These are phyloP conservation scores for Limnanthes douglasii DNA, from an alignment of 345 rosid species.

Conservation along the genomic window DNA sequence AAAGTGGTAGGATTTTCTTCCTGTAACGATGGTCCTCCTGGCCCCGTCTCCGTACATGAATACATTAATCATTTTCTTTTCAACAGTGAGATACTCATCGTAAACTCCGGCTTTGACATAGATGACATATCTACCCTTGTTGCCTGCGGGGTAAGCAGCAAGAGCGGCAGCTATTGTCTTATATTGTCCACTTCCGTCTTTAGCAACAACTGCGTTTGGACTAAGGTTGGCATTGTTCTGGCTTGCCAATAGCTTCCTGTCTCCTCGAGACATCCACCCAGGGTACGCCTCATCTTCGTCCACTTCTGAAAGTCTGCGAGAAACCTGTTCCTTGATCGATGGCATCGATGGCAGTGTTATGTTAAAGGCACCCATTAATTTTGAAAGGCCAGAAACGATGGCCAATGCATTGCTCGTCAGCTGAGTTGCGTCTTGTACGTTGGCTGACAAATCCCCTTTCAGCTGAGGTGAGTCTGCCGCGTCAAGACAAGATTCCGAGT, in stretches of 20 bases:
- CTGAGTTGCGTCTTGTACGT: slow-evolving; percentile 16
- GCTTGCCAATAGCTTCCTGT: slow-evolving; percentile 19
- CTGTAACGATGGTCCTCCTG: slow-evolving; percentile 22
- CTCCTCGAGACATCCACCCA: slow-evolving; percentile 19
- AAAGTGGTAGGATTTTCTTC: slow-evolving; percentile 24
- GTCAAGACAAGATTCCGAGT: slow-evolving; percentile 26
- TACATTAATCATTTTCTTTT: slow-evolving; percentile 14
- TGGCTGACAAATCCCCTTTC: slow-evolving; percentile 6
- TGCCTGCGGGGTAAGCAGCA: slow-evolving; percentile 19
- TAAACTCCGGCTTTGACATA: slow-evolving; percentile 44
- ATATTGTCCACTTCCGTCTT: slow-evolving; percentile 35
- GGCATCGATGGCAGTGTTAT: slow-evolving; percentile 13
- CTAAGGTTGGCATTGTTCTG: slow-evolving; percentile 2
- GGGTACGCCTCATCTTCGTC: slow-evolving; percentile 10
- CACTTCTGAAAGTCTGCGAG: slow-evolving; percentile 7
- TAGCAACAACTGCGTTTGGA: slow-evolving; percentile 29
- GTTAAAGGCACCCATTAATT: slow-evolving; percentile 14
- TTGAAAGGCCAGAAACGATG: slow-evolving; percentile 17
- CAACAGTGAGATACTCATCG: slow-evolving; percentile 16
- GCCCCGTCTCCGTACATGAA: slow-evolving; percentile 44
- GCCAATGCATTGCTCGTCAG: slow-evolving; percentile 34
- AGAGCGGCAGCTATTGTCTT: slow-evolving; percentile 25
- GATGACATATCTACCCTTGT: slow-evolving; percentile 14
- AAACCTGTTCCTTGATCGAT: not conserved
- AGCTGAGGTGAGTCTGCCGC: slow-evolving; percentile 11